phyloP scores from a whole-genome alignment of 768 basidiomycete species.

The Trametes gibbosa region DNA sequence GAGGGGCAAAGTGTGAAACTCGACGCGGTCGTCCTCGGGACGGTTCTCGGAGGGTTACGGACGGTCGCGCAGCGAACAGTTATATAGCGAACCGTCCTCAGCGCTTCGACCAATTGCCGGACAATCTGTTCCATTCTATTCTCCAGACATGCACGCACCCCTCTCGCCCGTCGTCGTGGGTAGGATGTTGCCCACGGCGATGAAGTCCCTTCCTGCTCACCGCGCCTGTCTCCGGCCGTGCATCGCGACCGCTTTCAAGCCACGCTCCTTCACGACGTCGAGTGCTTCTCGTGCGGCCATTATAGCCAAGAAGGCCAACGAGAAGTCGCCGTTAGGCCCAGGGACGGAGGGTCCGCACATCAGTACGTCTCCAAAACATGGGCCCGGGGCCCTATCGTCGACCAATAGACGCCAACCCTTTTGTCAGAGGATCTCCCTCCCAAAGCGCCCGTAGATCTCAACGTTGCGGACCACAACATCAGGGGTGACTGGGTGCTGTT shows the following conservation, averaged over 20 bases:
- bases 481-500: constrained; percentile 87
- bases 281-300: neutral
- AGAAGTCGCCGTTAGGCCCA: constrained; percentile 17
- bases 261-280: constrained; percentile 18
- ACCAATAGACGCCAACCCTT: neutral
- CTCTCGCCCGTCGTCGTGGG: constrained; percentile 4
- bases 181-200: constrained; percentile 10
- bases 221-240: constrained; percentile 11
- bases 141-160: constrained; percentile 10
- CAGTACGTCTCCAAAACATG: constrained; percentile 23
- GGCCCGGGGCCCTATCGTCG: neutral
- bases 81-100: constrained; percentile 15
- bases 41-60: constrained; percentile 23
- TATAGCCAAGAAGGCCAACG: constrained; percentile 9
- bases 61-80: constrained; percentile 1
- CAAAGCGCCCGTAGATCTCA: neutral
- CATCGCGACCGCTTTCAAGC: constrained; percentile 3
- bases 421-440: constrained; percentile 18
- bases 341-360: constrained; percentile 38
- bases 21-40: constrained; percentile 20
- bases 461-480: constrained; percentile 18
- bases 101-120: neutral
- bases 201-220: constrained; percentile 8
- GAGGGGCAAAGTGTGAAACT: neutral
- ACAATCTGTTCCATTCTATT: neutral